Evolutionary conservation across 805 yeast genomes (phyloP).

Genomic region (Candida nitratophila): DNA sequence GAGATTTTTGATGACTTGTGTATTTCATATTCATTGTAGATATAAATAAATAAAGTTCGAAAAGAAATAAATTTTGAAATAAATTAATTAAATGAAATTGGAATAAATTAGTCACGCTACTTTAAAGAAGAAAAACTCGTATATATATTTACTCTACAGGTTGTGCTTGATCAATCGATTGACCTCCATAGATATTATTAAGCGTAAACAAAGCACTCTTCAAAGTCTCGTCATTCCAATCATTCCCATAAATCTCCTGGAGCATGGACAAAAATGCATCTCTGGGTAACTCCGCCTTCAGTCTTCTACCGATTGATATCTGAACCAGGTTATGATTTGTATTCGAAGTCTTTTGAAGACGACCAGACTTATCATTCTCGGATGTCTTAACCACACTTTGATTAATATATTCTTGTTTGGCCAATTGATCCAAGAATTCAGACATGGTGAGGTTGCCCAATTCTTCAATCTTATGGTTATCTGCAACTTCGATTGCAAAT

Average conservation of each 20-base stretch:
- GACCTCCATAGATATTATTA: constrained; percentile 9
- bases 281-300: constrained; percentile 19
- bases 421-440: constrained; percentile 15
- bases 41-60: no score
- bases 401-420: constrained; percentile 20
- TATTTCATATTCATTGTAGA: no score
- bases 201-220: constrained; percentile 20
- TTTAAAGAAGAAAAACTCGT: no score
- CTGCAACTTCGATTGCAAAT: constrained; percentile 17
- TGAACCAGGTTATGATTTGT: constrained; percentile 18
- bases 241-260: constrained; percentile 16
- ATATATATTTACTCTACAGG: no score
- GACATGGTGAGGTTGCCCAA: constrained; percentile 14
- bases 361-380: constrained; percentile 2
- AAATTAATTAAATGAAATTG: no score
- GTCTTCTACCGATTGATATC: constrained; percentile 22
- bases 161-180: neutral
- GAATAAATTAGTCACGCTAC: no score
- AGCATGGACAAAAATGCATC: constrained; percentile 19
- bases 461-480: constrained; percentile 12
- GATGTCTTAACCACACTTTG: constrained; percentile 4
- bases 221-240: constrained; percentile 23
- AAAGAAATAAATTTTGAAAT: no score
- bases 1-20: no score
- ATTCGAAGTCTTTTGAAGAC: constrained; percentile 3